Base-by-base conservation (phyloP, 495 filamentous ascomycete species). In the Trichoderma virens region DNA sequence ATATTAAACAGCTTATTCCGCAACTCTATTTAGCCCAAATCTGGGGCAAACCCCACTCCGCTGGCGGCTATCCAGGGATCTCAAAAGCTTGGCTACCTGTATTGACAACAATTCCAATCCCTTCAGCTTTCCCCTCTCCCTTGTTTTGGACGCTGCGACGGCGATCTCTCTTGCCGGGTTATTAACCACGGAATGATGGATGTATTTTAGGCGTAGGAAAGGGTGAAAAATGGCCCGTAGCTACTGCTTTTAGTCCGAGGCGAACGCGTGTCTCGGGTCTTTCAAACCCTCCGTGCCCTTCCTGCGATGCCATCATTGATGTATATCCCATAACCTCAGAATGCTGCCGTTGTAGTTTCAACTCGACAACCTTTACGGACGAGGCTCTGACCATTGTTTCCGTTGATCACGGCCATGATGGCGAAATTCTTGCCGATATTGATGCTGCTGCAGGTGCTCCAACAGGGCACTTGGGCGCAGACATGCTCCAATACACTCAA, bases 401-500 rank as follows among this genome's bases (percentile, higher is more conserved):
- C n/a, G n/a, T n/a, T n/a, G n/a, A n/a, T n/a, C n/a, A n/a, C n/a
- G n/a, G n/a, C n/a, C n/a, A n/a, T n/a, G n/a, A n/a, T n/a, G n/a
- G n/a, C 11, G 56, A 34, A 5, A 31, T 31, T 31, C 30, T 28
- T 13, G 16, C 9, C 56, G 27, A n/a, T n/a, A n/a, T 13, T 35
- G 16, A 23, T 60, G 11, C n/a, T 59, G 54, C 54, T 27, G n/a
- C 27, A 13, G 25, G 18, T 27, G 25, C 27, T 30, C 61, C 23
- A 35, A 51, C 23, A 0, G 4, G 45, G 45, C 18, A 25, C n/a
- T 20, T 16, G 7, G 8, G 59, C 66, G 13, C 45, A 66, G 7
- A 59, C 69, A 28, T 79, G 75, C 65, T 66, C 67, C 7, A 69
- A 67, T 41, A 61, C 67, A 18, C 56, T 72, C 28, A 59, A 62